phyloP scores from a whole-genome alignment of 2,329 filamentous ascomycete genomes.

The Fusarium fujikuroi region DNA sequence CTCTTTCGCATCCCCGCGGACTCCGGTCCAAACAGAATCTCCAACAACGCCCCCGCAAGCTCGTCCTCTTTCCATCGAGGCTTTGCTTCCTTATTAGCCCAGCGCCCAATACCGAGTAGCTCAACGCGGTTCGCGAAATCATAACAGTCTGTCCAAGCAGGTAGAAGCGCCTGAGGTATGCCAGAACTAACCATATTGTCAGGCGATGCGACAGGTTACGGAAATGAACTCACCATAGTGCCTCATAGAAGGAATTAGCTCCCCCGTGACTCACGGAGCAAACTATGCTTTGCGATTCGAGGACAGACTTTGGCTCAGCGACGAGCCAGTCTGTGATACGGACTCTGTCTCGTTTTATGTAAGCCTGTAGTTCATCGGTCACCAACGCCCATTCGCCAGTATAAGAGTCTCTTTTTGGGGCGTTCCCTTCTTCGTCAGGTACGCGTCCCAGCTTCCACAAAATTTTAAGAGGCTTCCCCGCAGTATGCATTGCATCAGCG shows the following conservation, averaged over 20 bases:
- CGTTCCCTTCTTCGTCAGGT: background rate
- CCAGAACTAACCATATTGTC: background rate
- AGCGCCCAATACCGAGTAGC: background rate
- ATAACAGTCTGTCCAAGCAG: background rate
- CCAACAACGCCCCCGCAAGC: rapidly evolving
- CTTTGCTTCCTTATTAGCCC: background rate
- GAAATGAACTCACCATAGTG: background rate
- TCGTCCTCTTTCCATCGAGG: background rate
- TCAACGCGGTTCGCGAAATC: background rate
- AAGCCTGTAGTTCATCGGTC: background rate
- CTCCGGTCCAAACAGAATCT: background rate
- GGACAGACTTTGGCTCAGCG: background rate
- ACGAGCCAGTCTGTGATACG: background rate
- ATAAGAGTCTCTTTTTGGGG: background rate
- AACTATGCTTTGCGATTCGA: background rate
- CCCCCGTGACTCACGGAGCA: background rate
- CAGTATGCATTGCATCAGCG: rapidly evolving
- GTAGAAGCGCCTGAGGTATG: background rate
- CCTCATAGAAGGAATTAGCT: background rate
- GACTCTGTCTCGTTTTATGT: background rate
- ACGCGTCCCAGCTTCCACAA: background rate
- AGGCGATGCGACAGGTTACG: background rate
- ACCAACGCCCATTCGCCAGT: background rate
- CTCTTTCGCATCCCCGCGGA: background rate
- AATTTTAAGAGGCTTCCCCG: background rate